These are phyloP conservation scores for Ilyonectria mors-panacis DNA, from an alignment of 2,329 filamentous ascomycete species.

Conservation along the genomic window DNA sequence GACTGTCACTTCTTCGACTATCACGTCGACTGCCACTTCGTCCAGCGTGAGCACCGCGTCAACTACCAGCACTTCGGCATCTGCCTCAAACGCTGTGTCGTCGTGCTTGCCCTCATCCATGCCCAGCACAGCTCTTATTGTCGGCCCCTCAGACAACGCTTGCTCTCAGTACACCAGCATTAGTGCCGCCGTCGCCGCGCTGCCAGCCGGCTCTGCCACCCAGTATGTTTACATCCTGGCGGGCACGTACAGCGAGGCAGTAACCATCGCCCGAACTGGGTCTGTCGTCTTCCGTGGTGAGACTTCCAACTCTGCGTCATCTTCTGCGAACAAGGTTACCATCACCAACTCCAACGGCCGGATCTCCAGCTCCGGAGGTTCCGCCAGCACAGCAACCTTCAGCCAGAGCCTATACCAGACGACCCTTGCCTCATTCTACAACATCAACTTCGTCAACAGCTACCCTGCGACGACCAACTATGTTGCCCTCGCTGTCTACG, in stretches of 20 bases:
- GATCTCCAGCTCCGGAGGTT: slow-evolving; percentile 35
- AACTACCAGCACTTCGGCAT: slow-evolving; percentile 8
- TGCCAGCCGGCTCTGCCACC: slow-evolving; percentile 51
- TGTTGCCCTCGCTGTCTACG: slow-evolving; percentile 44
- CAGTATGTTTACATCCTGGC: slow-evolving; percentile 61
- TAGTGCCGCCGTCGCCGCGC: slow-evolving; percentile 52
- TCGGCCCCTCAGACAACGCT: slow-evolving; percentile 55
- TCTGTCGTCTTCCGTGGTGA: slow-evolving; percentile 62
- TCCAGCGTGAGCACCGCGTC: not conserved
- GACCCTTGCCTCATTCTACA: slow-evolving; percentile 49
- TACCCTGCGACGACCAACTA: slow-evolving; percentile 35
- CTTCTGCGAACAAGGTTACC: slow-evolving; percentile 71
- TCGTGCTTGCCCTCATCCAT: slow-evolving; percentile 39
- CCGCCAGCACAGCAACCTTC: slow-evolving; percentile 43
- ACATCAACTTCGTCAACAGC: slow-evolving; percentile 49
- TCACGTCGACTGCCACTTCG: not conserved
- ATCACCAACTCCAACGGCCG: slow-evolving; percentile 47
- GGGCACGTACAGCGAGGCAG: slow-evolving; percentile 61
- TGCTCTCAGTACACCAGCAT: slow-evolving; percentile 61
- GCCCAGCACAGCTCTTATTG: slow-evolving; percentile 54
- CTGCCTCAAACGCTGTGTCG: slow-evolving; percentile 11
- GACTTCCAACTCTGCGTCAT: slow-evolving; percentile 60
- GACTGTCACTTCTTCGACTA: not conserved
- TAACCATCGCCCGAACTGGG: slow-evolving; percentile 56
- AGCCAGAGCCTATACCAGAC: slow-evolving; percentile 48